Base-by-base conservation (phyloP, 78 protist genomes). In the Dictyostelium capitatum region DNA sequence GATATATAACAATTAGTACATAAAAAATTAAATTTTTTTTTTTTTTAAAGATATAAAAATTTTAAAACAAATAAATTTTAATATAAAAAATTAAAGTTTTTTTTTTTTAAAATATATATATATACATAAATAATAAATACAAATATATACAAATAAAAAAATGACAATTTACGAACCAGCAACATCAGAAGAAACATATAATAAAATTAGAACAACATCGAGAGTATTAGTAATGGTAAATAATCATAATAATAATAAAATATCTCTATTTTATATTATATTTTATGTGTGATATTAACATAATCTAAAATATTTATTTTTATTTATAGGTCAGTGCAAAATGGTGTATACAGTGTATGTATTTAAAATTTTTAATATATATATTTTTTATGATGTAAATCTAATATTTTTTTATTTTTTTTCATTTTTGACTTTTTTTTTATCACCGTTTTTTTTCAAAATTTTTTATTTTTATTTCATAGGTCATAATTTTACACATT, bases 141-240 rank as follows among this genome's bases (percentile, higher is more conserved):
- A 37, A 37, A 37, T 37, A 57, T 57, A 57, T 4, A 57, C 23
- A 57, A 57, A 57, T 57, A 57, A 23, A 62, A 62, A 28, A 62
- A 65, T 65, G 73, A 65, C 73, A 65, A 65, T 65, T 19, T 65
- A 65, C n/a, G 73, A 65, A 65, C 73, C 73, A 65, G 20, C 23
- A 23, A 25, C 73, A 30, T 65, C 73, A 65, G 73, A 65, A 65
- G 73, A 65, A 65, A 65, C 73, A 3, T 65, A 65, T 65, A 65
- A 28, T 8, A 65, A 65, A 65, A 65, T 65, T 65, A 65, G 73
- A 65, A 65, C 25, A 25, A 65, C 73, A 9, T 30, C 73, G 6
- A 65, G 73, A 14, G 73, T 65, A 11, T 65, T 65, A 65, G 73
- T 65, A 25, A 65, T 65, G 73, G 73, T 37, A 37, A 37, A 37